A percentile compares a stretch with the other conserved stretches of the same genome.
phyloP scores from a whole-genome alignment of 176 grass and related monocot species.

The Panicum miliaceum region DNA sequence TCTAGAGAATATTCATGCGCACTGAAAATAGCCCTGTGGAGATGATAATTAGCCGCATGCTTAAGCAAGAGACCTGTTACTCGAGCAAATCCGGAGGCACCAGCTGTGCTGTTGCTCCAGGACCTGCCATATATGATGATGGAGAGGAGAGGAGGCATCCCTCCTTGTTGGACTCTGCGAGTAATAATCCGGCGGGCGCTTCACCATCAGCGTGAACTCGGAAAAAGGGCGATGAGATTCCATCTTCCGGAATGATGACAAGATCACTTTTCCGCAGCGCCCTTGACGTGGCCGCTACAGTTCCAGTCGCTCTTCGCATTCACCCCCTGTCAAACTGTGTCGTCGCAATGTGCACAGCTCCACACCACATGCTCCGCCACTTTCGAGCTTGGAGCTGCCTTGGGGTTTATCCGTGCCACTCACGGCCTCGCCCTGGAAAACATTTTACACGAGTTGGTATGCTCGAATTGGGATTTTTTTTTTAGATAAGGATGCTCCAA shows the following conservation, averaged over 20 bases:
- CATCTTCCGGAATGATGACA: constrained; percentile 23
- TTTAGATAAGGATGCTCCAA: too few relatives aligned
- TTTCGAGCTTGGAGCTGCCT: neutral
- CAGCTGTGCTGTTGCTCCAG: neutral
- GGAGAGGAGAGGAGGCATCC: neutral
- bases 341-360: neutral
- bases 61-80: neutral
- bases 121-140: neutral
- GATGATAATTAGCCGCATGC: neutral
- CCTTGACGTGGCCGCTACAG: constrained; percentile 14
- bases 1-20: neutral
- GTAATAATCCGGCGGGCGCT: neutral
- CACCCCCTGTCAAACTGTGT: constrained; percentile 8
- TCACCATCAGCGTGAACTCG: neutral
- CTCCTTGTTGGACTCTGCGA: neutral
- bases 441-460: too few relatives aligned
- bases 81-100: neutral
- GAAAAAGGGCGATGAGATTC: constrained; percentile 20
- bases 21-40: neutral
- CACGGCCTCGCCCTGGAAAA: too few relatives aligned
- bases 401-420: too few relatives aligned
- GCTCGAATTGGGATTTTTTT: too few relatives aligned
- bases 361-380: neutral
- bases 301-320: neutral
- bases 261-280: constrained; percentile 6